These are phyloP conservation scores for Neurospora africana DNA, from an alignment of 495 filamentous ascomycete species.

Conservation along the genomic window DNA sequence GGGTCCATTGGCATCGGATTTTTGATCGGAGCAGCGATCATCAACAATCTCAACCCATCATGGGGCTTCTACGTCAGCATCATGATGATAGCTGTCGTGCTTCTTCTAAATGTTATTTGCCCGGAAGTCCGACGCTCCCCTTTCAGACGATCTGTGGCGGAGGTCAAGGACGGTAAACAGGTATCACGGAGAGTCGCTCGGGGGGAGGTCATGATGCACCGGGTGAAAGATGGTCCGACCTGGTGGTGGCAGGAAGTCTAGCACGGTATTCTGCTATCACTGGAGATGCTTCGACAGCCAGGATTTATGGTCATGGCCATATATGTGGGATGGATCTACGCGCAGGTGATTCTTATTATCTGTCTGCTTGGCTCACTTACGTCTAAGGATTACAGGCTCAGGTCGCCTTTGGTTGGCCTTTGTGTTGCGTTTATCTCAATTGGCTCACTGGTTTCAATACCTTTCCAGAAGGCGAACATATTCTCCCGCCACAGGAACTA, in stretches of 20 bases:
- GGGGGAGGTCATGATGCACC: conserved; percentile 67
- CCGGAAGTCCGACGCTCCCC: conserved; percentile 56
- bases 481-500: conserved; percentile 51
- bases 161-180: conserved; percentile 44
- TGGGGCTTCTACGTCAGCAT: conserved; percentile 70
- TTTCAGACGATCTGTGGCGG: conserved; percentile 53
- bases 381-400: conserved; percentile 51
- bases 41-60: conserved; percentile 46
- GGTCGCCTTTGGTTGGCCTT: conserved; percentile 51
- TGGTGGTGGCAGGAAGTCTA: conserved; percentile 68
- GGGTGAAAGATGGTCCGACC: conserved; percentile 52
- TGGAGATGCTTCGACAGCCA: conserved; percentile 57
- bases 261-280: conserved; percentile 54
- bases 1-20: conserved; percentile 60
- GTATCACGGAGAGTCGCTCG: conserved; percentile 50
- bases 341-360: conserved; percentile 58
- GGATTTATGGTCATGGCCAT: conserved; percentile 61
- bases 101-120: conserved; percentile 54
- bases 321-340: conserved; percentile 70
- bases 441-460: conserved; percentile 56
- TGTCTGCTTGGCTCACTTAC: conserved; percentile 58
- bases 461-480: conserved; percentile 58
- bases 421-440: conserved; percentile 52
- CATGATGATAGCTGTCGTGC: conserved; percentile 46
- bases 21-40: conserved; percentile 53